These are phyloP conservation scores for Didymella pinodella DNA, from an alignment of 2,329 filamentous ascomycete genomes.

Conservation along the genomic window DNA sequence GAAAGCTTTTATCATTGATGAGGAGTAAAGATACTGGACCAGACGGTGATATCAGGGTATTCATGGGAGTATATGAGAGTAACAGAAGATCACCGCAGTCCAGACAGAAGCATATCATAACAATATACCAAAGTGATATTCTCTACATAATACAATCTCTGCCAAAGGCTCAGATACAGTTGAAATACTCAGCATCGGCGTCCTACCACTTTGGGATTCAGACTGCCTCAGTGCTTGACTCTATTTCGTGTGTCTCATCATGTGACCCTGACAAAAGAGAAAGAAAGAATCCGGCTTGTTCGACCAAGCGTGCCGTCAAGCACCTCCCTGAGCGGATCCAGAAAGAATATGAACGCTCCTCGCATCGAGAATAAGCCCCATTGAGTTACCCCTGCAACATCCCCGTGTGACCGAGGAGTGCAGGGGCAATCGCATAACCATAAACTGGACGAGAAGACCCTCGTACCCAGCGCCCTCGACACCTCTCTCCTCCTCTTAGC, in stretches of 20 bases:
- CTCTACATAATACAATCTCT: constrained; percentile 11
- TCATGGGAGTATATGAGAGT: too few species aligned
- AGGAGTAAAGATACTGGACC: constrained; percentile 13
- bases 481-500: constrained; percentile 45
- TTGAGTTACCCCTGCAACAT: constrained; percentile 82
- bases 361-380: constrained; percentile 99
- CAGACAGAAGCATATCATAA: neutral
- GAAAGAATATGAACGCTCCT: constrained; percentile 71
- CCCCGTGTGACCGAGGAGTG: constrained; percentile 47
- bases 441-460: constrained; percentile 86
- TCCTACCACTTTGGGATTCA: constrained; percentile 57
- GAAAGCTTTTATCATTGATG: constrained; percentile 59
- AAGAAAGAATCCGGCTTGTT: constrained; percentile 67
- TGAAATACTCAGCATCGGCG: constrained; percentile 54
- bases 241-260: constrained; percentile 94
- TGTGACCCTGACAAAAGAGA: constrained; percentile 60
- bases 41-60: too few species aligned
- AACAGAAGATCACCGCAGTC: too few species aligned
- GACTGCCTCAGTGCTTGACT: constrained; percentile 94
- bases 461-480: constrained; percentile 42
- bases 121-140: neutral
- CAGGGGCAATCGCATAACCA: constrained; percentile 96
- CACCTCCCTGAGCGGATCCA: constrained; percentile 54
- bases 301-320: constrained; percentile 65
- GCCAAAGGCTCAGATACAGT: constrained; percentile 55